A percentile compares a stretch with the other conserved stretches of the same genome.
Evolutionary conservation across 2,329 filamentous ascomycete genomes (phyloP).

Genomic region (Trichophyton benhamiae): DNA sequence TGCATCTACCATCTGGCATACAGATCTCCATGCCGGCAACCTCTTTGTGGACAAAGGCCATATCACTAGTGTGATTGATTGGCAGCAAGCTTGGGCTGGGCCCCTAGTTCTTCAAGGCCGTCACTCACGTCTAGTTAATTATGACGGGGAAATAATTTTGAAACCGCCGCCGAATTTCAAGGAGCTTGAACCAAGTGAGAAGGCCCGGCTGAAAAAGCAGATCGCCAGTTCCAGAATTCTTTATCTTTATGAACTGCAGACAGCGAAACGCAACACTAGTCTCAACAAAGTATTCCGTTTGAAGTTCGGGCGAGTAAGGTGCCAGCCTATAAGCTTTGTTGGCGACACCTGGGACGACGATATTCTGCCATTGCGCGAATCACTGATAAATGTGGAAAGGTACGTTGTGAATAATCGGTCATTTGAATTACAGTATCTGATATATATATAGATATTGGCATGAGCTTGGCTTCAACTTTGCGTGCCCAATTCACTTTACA

Average conservation of each 20-base stretch:
- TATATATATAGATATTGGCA: neutral
- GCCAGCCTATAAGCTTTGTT: constrained; percentile 18
- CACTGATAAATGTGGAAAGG: constrained; percentile 4
- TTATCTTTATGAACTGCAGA: constrained; percentile 17
- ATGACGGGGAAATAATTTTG: constrained; percentile 6
- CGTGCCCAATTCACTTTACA: constrained; percentile 10
- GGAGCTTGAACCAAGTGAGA: constrained; percentile 2
- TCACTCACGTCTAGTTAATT: constrained; percentile 10
- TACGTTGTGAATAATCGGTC: neutral
- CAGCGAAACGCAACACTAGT: constrained; percentile 17
- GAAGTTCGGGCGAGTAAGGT: constrained; percentile 12
- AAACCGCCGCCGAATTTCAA: constrained; percentile 8
- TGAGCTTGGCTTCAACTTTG: neutral
- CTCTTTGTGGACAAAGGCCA: constrained; percentile 8
- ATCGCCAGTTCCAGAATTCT: constrained; percentile 8
- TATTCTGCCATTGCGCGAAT: constrained; percentile 11
- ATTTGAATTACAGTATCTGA: neutral
- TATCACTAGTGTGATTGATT: constrained; percentile 10
- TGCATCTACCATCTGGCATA: constrained; percentile 7
- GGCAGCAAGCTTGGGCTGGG: constrained; percentile 10
- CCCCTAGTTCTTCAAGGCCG: constrained; percentile 8
- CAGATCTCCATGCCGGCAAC: constrained; percentile 7
- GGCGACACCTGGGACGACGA: constrained; percentile 20
- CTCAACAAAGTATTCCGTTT: constrained; percentile 5
- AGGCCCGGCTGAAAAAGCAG: constrained; percentile 6